Evolutionary conservation across 1,284 basidiomycete genomes (phyloP).

Genomic region (Anthracocystis walkeri): DNA sequence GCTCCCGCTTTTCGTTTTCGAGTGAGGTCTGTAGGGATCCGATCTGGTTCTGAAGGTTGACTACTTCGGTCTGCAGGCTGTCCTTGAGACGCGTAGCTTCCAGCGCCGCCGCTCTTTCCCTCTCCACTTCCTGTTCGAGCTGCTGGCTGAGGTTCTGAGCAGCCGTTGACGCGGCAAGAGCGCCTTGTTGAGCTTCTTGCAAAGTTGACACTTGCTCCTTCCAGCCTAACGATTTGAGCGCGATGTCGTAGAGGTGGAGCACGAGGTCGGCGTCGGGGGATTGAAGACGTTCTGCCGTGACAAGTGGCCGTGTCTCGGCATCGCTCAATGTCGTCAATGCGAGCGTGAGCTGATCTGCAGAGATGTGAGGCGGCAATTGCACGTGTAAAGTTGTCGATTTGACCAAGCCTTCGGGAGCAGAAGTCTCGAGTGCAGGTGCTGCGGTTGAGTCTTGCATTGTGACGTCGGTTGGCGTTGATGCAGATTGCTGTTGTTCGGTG

Average conservation of each 20-base stretch:
- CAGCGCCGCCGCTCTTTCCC: conserved; percentile 10
- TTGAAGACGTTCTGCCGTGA: conserved; percentile 31
- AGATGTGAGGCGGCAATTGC: conserved; percentile 28
- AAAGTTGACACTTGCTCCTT: conserved; percentile 19
- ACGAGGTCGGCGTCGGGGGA: conserved; percentile 41
- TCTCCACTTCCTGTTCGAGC: conserved; percentile 32
- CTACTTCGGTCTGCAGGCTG: conserved; percentile 38
- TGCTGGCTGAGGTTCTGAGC: conserved; percentile 17
- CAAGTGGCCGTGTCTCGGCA: conserved; percentile 9
- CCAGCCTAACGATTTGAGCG: conserved; percentile 23
- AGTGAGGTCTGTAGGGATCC: conserved; percentile 36
- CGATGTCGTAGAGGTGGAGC: conserved; percentile 42
- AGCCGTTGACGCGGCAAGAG: conserved; percentile 3
- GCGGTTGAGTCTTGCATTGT: conserved; percentile 23
- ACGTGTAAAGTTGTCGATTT: conserved; percentile 16
- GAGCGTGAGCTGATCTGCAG: conserved; percentile 29
- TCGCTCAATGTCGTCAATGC: conserved; percentile 29
- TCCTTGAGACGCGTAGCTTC: conserved; percentile 37
- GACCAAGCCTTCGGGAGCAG: neutral
- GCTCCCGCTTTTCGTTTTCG: conserved; percentile 42
- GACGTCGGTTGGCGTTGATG: conserved; percentile 15
- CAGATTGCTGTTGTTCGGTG: conserved; percentile 9
- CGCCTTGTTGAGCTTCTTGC: conserved; percentile 13
- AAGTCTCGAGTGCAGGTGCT: neutral
- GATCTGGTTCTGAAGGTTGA: conserved; percentile 44